A percentile compares a stretch with the other conserved stretches of the same genome.
These are phyloP conservation scores for Globisporangium emineosum DNA, from an alignment of 352 stramenopile genomes.

Conservation along the genomic window DNA sequence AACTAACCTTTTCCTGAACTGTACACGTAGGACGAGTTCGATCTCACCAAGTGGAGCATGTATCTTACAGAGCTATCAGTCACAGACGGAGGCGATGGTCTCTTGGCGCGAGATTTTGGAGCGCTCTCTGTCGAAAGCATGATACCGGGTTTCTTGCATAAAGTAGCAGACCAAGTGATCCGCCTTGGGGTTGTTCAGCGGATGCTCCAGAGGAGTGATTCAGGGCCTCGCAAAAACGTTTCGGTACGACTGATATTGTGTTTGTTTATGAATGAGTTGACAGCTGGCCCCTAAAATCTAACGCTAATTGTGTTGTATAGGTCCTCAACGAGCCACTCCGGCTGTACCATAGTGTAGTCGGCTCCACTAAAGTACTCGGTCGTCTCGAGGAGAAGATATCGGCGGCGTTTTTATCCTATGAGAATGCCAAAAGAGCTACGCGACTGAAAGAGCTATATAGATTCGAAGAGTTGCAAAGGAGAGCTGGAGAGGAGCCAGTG, in stretches of 20 bases:
- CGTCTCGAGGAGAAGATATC: constrained; percentile 8
- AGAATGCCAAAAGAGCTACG: background rate
- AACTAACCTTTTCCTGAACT: background rate
- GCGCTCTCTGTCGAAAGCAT: constrained; percentile 16
- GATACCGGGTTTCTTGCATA: constrained; percentile 33
- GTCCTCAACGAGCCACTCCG: constrained; percentile 8
- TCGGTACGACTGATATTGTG: constrained; percentile 2
- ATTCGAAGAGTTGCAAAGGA: background rate
- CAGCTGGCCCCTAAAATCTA: no score
- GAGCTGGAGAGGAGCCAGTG: background rate
- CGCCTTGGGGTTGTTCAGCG: constrained; percentile 39
- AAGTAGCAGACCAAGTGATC: constrained; percentile 21
- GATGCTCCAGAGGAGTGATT: constrained; percentile 26
- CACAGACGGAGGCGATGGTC: constrained; percentile 25
- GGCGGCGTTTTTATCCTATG: background rate
- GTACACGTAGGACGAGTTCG: constrained; percentile 39
- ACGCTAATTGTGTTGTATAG: constrained; percentile 4
- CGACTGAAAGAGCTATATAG: background rate
- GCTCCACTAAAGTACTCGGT: constrained; percentile 1
- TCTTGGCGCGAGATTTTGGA: constrained; percentile 25
- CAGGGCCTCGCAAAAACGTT: background rate
- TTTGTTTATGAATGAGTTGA: background rate
- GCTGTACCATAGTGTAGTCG: background rate
- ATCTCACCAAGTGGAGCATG: constrained; percentile 38
- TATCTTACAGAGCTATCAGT: constrained; percentile 26